Percentiles rank a stretch among this genome's conserved stretches.
Evolutionary conservation across 2,329 filamentous ascomycete genomes (phyloP).

Genomic region (Leptosphaerulina australis): DNA sequence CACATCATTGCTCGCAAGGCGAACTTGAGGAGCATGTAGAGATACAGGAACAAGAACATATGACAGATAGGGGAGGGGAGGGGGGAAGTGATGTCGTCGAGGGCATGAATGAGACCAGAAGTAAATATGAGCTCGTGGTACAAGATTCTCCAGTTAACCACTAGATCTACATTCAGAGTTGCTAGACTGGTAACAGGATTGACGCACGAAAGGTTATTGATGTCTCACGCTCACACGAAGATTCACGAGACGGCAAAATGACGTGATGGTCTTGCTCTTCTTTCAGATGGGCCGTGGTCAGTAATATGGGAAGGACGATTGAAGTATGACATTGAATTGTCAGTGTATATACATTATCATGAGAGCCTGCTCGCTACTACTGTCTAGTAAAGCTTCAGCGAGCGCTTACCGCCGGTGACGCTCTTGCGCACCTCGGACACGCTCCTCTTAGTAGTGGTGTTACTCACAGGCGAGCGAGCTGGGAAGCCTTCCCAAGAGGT

Average conservation of each 20-base stretch:
- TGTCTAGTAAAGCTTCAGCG: slow-evolving; percentile 12
- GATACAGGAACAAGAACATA: not conserved
- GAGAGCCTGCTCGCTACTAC: too few species aligned
- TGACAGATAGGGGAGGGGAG: slow-evolving; percentile 1
- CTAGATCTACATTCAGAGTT: not conserved
- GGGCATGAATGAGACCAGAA: not conserved
- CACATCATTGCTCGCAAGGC: slow-evolving; percentile 7
- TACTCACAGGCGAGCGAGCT: slow-evolving; percentile 25
- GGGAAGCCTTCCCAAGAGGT: slow-evolving; percentile 37
- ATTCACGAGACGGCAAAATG: too few species aligned
- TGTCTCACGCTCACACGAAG: too few species aligned
- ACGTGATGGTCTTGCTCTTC: too few species aligned
- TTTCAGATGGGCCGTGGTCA: too few species aligned
- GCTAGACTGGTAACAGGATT: too few species aligned
- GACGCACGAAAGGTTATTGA: too few species aligned
- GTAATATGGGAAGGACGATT: not conserved
- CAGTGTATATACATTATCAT: slow-evolving; percentile 9
- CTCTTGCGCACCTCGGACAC: slow-evolving; percentile 21
- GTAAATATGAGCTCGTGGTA: not conserved
- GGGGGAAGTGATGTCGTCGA: slow-evolving; percentile 1
- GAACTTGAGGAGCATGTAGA: slow-evolving; percentile 14
- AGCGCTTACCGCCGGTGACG: slow-evolving; percentile 11
- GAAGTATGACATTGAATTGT: not conserved
- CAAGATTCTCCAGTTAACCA: not conserved
- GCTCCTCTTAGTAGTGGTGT: slow-evolving; percentile 25